Percentiles rank a stretch among this genome's conserved stretches.
These are phyloP conservation scores for Rhodotorula sp. DNA, from an alignment of 1,284 basidiomycete species.

Conservation along the genomic window DNA sequence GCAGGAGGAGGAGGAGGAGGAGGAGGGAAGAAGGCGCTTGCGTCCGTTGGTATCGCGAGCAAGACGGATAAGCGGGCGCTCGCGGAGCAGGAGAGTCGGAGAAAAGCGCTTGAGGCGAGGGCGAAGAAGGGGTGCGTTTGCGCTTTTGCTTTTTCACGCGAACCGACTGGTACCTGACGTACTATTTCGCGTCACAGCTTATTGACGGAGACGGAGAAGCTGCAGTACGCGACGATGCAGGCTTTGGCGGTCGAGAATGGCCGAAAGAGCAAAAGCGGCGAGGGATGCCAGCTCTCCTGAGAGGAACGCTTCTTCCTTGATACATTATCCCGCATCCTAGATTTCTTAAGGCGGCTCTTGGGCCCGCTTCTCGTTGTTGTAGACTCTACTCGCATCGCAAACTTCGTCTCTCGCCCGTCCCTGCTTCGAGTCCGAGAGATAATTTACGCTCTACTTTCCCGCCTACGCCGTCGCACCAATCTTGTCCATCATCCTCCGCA, in stretches of 20 bases:
- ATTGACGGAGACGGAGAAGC: slow-evolving; percentile 39
- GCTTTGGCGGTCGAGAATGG: slow-evolving; percentile 29
- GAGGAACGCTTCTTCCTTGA: background rate
- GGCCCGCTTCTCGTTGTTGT: too few species aligned
- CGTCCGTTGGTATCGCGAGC: slow-evolving; percentile 1
- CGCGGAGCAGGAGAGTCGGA: slow-evolving; percentile 31
- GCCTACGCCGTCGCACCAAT: background rate
- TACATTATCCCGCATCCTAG: too few species aligned
- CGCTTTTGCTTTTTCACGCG: background rate
- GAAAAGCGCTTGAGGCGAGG: slow-evolving; percentile 37
- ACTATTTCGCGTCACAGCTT: slow-evolving; percentile 8
- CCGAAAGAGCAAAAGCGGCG: background rate
- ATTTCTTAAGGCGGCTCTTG: too few species aligned
- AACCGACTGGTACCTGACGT: background rate
- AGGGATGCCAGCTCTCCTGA: background rate
- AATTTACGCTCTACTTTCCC: too few species aligned
- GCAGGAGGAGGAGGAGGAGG: background rate
- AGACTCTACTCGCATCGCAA: too few species aligned
- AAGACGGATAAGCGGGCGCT: slow-evolving; percentile 28
- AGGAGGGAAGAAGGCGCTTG: slow-evolving; percentile 4
- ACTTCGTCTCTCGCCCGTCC: too few species aligned
- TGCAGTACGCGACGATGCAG: slow-evolving; percentile 37
- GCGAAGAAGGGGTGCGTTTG: slow-evolving; percentile 38
- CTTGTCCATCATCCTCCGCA: slow-evolving; percentile 1
- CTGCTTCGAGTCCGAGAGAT: too few species aligned